phyloP scores from a whole-genome alignment of 768 basidiomycete genomes.

The Mrakia frigida region DNA sequence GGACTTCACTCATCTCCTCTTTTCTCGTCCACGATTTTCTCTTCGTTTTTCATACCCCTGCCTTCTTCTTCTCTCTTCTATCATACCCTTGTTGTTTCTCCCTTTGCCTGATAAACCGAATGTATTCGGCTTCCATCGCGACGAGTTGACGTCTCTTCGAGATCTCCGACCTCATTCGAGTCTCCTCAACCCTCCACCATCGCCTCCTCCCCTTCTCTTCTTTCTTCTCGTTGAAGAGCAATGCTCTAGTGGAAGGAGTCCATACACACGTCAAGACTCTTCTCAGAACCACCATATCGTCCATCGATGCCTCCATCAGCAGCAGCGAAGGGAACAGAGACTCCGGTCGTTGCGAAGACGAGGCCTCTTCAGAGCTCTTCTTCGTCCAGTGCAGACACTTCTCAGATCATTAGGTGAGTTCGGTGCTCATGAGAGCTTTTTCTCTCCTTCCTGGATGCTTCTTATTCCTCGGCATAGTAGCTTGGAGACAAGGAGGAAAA shows the following conservation, averaged over 20 bases:
- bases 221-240: neutral
- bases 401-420: constrained; percentile 15
- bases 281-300: too few species aligned
- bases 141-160: neutral
- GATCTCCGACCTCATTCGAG: too few species aligned
- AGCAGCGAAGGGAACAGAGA: neutral
- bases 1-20: too few species aligned
- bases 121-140: neutral
- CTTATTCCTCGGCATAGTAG: too few species aligned
- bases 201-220: neutral
- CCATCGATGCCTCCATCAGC: too few species aligned
- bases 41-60: neutral
- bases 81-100: neutral
- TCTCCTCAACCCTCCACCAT: too few species aligned
- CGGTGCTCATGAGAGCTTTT: too few species aligned
- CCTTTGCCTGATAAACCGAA: neutral
- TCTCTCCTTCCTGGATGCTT: too few species aligned
- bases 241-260: neutral
- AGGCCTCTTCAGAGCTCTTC: neutral
- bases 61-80: neutral
- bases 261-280: neutral
- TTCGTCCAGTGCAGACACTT: neutral
- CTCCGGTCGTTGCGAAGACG: constrained; percentile 10
- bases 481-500: neutral
- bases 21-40: neutral